Percentiles rank a stretch among this genome's conserved stretches.
These are phyloP conservation scores for Jatropha multifida DNA, from an alignment of 441 rosid genomes.

Conservation along the genomic window DNA sequence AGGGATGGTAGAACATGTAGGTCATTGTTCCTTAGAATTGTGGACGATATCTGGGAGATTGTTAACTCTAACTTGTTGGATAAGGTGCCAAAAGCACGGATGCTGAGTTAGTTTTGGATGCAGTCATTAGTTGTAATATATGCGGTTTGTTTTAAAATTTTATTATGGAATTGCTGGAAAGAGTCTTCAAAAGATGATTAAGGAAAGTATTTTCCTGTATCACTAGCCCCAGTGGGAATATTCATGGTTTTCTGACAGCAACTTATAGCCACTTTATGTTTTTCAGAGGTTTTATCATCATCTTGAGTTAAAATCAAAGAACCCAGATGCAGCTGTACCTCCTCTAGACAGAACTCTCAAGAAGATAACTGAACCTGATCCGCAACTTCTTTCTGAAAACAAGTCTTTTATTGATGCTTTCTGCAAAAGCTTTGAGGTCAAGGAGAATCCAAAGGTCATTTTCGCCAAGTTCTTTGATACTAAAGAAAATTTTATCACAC, in stretches of 20 bases:
- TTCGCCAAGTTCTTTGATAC: background rate
- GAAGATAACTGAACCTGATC: constrained; percentile 71
- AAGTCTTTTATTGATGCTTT: constrained; percentile 51
- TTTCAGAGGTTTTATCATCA: constrained; percentile 74
- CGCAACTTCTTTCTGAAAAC: constrained; percentile 49
- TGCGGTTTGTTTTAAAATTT: background rate
- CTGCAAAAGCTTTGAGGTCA: constrained; percentile 60
- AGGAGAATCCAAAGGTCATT: constrained; percentile 78
- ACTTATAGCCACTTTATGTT: constrained; percentile 25
- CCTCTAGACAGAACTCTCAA: constrained; percentile 74
- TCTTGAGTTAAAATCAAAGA: constrained; percentile 78
- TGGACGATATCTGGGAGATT: background rate
- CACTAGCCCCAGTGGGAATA: background rate
- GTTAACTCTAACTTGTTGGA: background rate
- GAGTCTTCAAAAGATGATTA: background rate
- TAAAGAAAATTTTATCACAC: constrained; percentile 11
- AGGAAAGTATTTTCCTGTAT: background rate
- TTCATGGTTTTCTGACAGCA: constrained; percentile 17
- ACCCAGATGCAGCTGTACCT: constrained; percentile 73
- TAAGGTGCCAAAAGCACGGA: background rate
- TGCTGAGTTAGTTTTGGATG: background rate
- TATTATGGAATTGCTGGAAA: background rate
- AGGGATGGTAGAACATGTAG: background rate
- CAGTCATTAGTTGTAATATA: background rate
- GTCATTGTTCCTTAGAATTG: background rate